Percentiles rank a stretch among this genome's conserved stretches.
Conservation (phyloP, 345 rosid genomes). For the Reutealis trisperma region DNA sequence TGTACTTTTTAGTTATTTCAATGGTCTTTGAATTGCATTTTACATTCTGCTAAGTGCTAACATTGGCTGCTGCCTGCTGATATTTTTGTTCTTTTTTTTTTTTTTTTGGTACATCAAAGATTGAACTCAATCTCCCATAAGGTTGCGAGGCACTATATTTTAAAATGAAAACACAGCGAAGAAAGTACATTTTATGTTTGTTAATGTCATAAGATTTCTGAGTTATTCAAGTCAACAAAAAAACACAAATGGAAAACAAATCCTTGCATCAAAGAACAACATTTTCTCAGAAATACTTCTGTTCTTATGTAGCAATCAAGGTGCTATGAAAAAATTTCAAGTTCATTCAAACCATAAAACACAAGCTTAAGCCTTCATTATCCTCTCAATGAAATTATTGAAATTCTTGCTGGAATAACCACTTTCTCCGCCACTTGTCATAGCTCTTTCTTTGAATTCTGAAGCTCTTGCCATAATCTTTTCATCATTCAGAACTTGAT, state of each 20-base stretch:
- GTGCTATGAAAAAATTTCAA: background rate
- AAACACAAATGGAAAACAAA: background rate
- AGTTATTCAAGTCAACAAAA: background rate
- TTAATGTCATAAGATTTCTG: background rate
- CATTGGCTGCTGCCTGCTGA: too few species aligned
- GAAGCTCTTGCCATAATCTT: background rate
- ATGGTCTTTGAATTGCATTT: too few species aligned
- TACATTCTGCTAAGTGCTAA: too few species aligned
- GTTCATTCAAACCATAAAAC: background rate
- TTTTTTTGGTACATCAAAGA: too few species aligned
- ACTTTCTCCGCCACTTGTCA: background rate
- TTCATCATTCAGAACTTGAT: constrained; percentile 1
- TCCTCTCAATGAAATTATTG: background rate
- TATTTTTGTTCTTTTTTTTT: too few species aligned
- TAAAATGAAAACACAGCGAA: too few species aligned
- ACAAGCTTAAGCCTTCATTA: background rate
- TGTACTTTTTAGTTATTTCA: too few species aligned
- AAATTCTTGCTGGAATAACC: constrained; percentile 3
- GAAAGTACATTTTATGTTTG: background rate
- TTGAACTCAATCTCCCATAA: too few species aligned
- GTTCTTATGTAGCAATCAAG: background rate
- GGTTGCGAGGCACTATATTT: too few species aligned
- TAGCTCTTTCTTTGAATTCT: background rate
- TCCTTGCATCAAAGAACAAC: background rate
- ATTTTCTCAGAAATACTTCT: background rate